Evolutionary conservation across 257 asterid species (phyloP).

Genomic region (Mitragyna speciosa): DNA sequence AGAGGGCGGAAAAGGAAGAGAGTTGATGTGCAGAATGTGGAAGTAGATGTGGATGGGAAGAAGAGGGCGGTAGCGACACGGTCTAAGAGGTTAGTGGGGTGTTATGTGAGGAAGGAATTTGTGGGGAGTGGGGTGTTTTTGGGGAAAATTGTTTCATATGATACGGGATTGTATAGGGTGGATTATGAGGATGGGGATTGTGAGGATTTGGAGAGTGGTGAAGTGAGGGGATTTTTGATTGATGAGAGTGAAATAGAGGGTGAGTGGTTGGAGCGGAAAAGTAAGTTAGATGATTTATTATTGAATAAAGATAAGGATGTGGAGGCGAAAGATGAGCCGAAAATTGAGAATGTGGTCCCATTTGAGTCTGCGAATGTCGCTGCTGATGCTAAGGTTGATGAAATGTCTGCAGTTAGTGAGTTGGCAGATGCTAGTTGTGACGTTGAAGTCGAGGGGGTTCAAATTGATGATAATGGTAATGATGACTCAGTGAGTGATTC

Average conservation of each 20-base stretch:
- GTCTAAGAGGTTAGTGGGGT: slow-evolving; percentile 51
- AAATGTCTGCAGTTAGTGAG: slow-evolving; percentile 7
- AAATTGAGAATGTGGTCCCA: slow-evolving; percentile 16
- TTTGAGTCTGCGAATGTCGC: neutral
- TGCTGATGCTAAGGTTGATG: slow-evolving; percentile 1
- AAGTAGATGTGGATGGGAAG: slow-evolving; percentile 44
- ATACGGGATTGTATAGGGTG: slow-evolving; percentile 63
- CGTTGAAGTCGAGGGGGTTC: slow-evolving; percentile 17
- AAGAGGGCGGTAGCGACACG: slow-evolving; percentile 42
- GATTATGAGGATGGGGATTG: slow-evolving; percentile 76
- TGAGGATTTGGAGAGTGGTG: slow-evolving; percentile 64
- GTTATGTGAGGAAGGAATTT: slow-evolving; percentile 70
- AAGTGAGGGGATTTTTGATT: slow-evolving; percentile 46
- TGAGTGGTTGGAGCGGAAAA: slow-evolving; percentile 59
- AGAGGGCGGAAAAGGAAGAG: slow-evolving; percentile 76
- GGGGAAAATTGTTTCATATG: slow-evolving; percentile 58
- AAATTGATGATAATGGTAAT: slow-evolving; percentile 27
- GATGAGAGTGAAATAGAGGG: slow-evolving; percentile 52
- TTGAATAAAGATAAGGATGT: slow-evolving; percentile 33
- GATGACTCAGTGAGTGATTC: slow-evolving; percentile 48
- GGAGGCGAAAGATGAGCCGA: slow-evolving; percentile 18
- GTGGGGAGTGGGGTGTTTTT: slow-evolving; percentile 55
- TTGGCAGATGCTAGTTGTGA: slow-evolving; percentile 9
- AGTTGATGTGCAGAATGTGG: slow-evolving; percentile 40
- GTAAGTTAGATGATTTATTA: slow-evolving; percentile 42